phyloP scores from a whole-genome alignment of 1,284 basidiomycete species.

The Austroboletus olivaceoglutinosus region DNA sequence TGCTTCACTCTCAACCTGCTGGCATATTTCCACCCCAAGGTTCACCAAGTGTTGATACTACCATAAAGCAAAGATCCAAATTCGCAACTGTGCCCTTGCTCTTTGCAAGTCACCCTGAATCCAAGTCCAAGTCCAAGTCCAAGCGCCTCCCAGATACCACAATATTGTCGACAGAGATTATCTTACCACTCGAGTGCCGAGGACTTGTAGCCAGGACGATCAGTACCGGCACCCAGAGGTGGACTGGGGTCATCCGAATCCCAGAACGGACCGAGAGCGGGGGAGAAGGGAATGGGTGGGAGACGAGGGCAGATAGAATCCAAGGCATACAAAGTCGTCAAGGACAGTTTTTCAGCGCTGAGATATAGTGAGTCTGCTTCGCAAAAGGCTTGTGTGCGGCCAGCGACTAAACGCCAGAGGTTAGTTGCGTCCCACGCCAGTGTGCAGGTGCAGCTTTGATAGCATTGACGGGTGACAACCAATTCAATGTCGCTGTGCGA shows the following conservation, averaged over 20 bases:
- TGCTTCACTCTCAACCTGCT: conserved; percentile 43
- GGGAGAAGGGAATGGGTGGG: conserved; percentile 20
- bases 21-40: conserved; percentile 36
- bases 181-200: conserved; percentile 39
- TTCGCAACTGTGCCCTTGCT: conserved; percentile 9
- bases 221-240: conserved; percentile 34
- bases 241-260: conserved; percentile 49
- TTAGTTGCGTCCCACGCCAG: conserved; percentile 49
- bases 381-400: background rate
- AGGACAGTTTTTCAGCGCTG: conserved; percentile 42
- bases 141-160: conserved; percentile 13
- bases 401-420: background rate
- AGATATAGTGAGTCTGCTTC: conserved; percentile 41
- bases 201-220: conserved; percentile 43
- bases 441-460: conserved; percentile 51
- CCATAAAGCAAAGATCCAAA: conserved; percentile 10
- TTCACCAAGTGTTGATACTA: conserved; percentile 17
- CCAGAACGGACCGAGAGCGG: conserved; percentile 30
- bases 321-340: conserved; percentile 29
- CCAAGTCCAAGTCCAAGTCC: conserved; percentile 8
- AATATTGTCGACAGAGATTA: conserved; percentile 35
- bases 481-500: conserved; percentile 42
- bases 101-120: conserved; percentile 10
- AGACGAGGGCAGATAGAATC: conserved; percentile 25
- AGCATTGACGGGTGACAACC: conserved; percentile 49